Evolutionary conservation across 768 basidiomycete genomes (phyloP), one percentile per base, ranked within the genome.

Genomic region (Dioszegia hungarica): DNA sequence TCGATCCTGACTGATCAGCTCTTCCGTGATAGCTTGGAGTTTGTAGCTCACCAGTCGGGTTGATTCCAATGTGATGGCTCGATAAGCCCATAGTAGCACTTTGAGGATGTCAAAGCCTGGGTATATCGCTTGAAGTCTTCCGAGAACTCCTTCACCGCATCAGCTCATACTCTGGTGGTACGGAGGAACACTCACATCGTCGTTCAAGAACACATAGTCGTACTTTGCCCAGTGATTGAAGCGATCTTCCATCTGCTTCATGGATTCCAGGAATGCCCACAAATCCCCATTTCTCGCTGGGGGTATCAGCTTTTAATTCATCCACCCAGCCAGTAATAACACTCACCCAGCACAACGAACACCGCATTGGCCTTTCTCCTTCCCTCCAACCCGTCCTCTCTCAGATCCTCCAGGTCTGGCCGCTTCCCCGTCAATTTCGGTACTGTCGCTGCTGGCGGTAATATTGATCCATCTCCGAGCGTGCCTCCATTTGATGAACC

Each of bases 191-290:
- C 66, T 34, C 48, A 68, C 69, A 46, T 76, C 84, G 48, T 92
- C 89, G 72, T 92, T 91, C 36, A 93, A 80, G 66, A 91, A 83
- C n/a, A 88, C 83, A 78, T 86, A 91, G 9, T 88, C 87, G 74
- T 91, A 91, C 20, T 82, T 80, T 64, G 83, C 87, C 59, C 80
- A 82, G 40, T 79, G 78, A 76, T 97, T 97, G 79, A 95, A 95
- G 37, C 87, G 79, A 70, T 89, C 86, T 77, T 98, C 94, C 77
- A 90, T 77, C 73, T 87, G 84, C 68, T 85, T 83, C 75, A 88
- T 80, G 62, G 84, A 86, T 61, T 79, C 81, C 37, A 85, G 66
- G 50, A 87, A 81, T 5, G 83, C 51, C 74, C 74, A 73, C 12
- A 75, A 31, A 53, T 74, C 70, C 27, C 68, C 73, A 49, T 74